A percentile compares a stretch with the other conserved stretches of the same genome.
phyloP scores from a whole-genome alignment of 2,329 filamentous ascomycete genomes.

The Epichloe brachyelytri region DNA sequence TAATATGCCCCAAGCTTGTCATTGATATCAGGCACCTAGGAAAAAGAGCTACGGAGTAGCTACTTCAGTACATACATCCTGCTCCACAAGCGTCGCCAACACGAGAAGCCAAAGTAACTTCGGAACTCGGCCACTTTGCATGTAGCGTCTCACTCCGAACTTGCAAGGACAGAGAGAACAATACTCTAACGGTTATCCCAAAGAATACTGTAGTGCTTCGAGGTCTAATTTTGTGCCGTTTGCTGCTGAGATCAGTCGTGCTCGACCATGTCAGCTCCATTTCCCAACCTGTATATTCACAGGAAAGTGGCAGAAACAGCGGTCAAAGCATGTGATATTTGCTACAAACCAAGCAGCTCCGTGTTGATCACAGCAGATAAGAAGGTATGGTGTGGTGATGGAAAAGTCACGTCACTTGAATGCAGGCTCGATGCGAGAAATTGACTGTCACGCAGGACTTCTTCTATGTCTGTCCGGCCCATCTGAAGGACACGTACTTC shows the following conservation, averaged over 20 bases:
- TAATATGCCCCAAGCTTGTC: background rate
- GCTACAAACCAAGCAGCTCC: slow-evolving; percentile 76
- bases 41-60: too few species aligned
- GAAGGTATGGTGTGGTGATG: slow-evolving; percentile 44
- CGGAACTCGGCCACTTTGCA: background rate
- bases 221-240: background rate
- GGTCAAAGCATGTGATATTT: slow-evolving; percentile 77
- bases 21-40: too few species aligned
- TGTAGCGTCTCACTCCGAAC: background rate
- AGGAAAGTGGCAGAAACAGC: slow-evolving; percentile 77
- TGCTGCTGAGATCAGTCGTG: background rate
- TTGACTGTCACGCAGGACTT: slow-evolving; percentile 43
- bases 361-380: slow-evolving; percentile 83
- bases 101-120: background rate
- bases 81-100: background rate
- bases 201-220: too few species aligned
- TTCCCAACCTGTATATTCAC: slow-evolving; percentile 72
- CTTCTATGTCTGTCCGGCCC: slow-evolving; percentile 78
- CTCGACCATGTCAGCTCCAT: slow-evolving; percentile 17
- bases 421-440: background rate
- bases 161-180: background rate
- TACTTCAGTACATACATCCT: too few species aligned
- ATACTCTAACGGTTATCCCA: background rate
- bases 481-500: slow-evolving; percentile 75
- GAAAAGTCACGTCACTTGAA: background rate